Percentiles rank a stretch among this genome's conserved stretches.
These are phyloP conservation scores for Clitocybe nebularis DNA, from an alignment of 1,284 basidiomycete genomes.

Conservation along the genomic window DNA sequence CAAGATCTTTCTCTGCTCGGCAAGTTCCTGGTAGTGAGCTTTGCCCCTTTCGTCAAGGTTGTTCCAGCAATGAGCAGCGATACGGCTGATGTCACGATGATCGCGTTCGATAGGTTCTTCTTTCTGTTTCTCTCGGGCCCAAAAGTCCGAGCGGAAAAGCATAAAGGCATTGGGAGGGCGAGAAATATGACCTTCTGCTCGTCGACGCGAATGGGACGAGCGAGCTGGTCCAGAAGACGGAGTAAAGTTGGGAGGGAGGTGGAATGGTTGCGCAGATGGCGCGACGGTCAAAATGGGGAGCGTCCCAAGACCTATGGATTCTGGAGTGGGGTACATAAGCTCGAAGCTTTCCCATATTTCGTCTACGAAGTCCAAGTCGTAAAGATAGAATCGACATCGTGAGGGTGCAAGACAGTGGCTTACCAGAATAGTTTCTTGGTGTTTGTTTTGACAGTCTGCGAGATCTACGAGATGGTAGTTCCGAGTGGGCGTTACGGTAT, in stretches of 20 bases:
- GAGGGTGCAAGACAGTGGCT: slow-evolving; percentile 13
- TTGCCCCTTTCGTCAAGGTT: slow-evolving; percentile 19
- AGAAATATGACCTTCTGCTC: slow-evolving; percentile 48
- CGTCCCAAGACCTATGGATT: not conserved
- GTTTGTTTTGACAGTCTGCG: slow-evolving; percentile 31
- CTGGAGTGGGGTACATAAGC: not conserved
- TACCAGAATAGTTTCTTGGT: slow-evolving; percentile 27
- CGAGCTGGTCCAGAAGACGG: slow-evolving; percentile 12
- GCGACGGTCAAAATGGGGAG: not conserved
- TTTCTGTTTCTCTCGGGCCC: slow-evolving; percentile 42
- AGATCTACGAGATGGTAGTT: slow-evolving; percentile 13
- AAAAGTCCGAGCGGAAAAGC: slow-evolving; percentile 72
- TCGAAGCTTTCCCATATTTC: slow-evolving; percentile 14
- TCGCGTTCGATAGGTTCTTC: slow-evolving; percentile 34
- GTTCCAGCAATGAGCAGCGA: slow-evolving; percentile 36
- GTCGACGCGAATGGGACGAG: slow-evolving; percentile 37
- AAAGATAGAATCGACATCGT: not conserved
- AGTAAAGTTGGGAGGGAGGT: slow-evolving; percentile 5
- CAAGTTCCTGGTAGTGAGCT: slow-evolving; percentile 47
- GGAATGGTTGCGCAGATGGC: slow-evolving; percentile 10
- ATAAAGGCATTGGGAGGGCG: slow-evolving; percentile 86
- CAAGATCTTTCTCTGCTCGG: slow-evolving; percentile 45
- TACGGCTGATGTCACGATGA: slow-evolving; percentile 49
- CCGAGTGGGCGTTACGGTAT: not conserved
- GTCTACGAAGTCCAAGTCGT: slow-evolving; percentile 10